A percentile compares a stretch with the other conserved stretches of the same genome.
Evolutionary conservation across 1,284 basidiomycete species (phyloP).

Genomic region (Ganoderma leucocontextum): DNA sequence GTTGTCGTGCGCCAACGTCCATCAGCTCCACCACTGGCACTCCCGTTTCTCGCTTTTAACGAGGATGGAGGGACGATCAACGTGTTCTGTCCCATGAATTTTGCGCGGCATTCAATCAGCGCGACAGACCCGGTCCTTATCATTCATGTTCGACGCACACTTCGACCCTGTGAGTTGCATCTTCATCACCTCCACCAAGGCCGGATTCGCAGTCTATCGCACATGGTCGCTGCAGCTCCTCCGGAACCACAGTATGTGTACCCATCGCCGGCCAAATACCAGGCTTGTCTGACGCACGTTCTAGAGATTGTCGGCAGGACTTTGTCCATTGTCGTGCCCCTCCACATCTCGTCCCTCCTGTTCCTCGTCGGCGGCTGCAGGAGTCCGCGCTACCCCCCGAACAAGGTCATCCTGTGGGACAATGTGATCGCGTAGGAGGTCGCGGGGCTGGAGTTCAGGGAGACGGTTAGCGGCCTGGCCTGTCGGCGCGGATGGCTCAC

Average conservation of each 20-base stretch:
- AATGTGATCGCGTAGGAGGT: conserved; percentile 79
- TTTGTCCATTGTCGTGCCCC: conserved; percentile 77
- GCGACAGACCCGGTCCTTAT: conserved; percentile 81
- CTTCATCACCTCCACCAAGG: conserved; percentile 85
- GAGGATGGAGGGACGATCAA: too few relatives aligned
- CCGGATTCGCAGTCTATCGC: conserved; percentile 89
- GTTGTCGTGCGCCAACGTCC: too few relatives aligned
- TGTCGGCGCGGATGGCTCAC: conserved; percentile 85
- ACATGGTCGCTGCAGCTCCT: conserved; percentile 82
- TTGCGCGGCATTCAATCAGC: conserved; percentile 87
- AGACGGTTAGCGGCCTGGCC: conserved; percentile 83
- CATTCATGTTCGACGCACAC: conserved; percentile 74
- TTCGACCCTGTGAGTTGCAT: conserved; percentile 82
- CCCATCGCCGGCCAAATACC: background rate
- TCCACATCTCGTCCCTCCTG: conserved; percentile 86
- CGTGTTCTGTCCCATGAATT: too few relatives aligned
- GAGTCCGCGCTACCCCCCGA: conserved; percentile 92
- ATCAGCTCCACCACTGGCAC: too few relatives aligned
- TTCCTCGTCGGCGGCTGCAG: conserved; percentile 91
- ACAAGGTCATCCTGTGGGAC: conserved; percentile 94
- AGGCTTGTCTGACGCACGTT: conserved; percentile 10
- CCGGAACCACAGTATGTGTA: conserved; percentile 75
- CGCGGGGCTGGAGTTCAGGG: conserved; percentile 92
- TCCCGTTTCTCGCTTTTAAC: too few relatives aligned
- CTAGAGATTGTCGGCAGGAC: conserved; percentile 84